These are phyloP conservation scores for Auricularia sp. DNA, from an alignment of 768 basidiomycete genomes.

Conservation along the genomic window DNA sequence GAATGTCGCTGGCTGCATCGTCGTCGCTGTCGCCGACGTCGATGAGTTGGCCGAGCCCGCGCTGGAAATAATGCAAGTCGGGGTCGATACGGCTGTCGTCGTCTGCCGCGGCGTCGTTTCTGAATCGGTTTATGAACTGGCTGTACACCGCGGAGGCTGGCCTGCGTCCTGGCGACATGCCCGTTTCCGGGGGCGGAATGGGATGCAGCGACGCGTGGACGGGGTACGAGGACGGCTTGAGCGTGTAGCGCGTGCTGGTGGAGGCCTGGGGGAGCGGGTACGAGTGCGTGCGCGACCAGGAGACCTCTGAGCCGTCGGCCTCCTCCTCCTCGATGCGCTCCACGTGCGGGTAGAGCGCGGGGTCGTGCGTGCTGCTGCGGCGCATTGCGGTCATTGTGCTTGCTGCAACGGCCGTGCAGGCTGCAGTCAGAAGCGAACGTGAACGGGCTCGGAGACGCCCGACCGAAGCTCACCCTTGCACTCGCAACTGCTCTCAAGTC, in stretches of 20 bases:
- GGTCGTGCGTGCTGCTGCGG: slow-evolving; percentile 38
- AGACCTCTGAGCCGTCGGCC: slow-evolving; percentile 33
- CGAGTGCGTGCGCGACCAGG: slow-evolving; percentile 4
- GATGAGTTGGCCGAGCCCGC: slow-evolving; percentile 55
- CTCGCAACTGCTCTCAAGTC: not conserved
- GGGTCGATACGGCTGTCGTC: slow-evolving; percentile 71
- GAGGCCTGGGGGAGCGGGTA: not conserved
- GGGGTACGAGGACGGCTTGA: slow-evolving; percentile 22
- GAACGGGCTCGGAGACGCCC: not conserved
- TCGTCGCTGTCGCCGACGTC: slow-evolving; percentile 69
- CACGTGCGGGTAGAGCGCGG: slow-evolving; percentile 58
- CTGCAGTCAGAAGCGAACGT: no score
- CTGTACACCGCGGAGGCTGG: slow-evolving; percentile 45
- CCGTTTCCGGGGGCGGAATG: slow-evolving; percentile 15
- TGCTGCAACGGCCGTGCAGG: not conserved
- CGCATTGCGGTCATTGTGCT: slow-evolving; percentile 25
- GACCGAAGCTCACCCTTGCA: not conserved
- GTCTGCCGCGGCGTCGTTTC: slow-evolving; percentile 47
- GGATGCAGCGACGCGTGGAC: slow-evolving; percentile 11
- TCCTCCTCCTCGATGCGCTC: slow-evolving; percentile 38
- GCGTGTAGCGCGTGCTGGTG: slow-evolving; percentile 15
- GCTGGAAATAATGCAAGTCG: slow-evolving; percentile 74
- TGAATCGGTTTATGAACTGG: slow-evolving; percentile 69
- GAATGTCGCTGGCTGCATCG: slow-evolving; percentile 33
- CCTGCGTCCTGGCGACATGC: slow-evolving; percentile 11